Conservation (phyloP, 2,329 filamentous ascomycete species). For the Colletotrichum aenigma region DNA sequence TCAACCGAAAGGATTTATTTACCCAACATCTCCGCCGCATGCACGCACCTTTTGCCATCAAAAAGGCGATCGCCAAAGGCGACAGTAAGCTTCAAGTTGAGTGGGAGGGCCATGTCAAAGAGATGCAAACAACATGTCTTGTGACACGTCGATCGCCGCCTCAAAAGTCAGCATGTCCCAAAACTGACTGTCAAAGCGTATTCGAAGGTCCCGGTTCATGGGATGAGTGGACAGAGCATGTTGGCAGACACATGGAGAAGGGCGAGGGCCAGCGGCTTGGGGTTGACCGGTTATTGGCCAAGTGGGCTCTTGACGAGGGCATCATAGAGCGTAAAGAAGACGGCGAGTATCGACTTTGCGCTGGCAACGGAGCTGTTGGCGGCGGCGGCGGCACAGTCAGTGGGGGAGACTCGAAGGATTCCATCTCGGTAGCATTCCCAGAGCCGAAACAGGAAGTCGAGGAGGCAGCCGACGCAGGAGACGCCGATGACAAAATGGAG, state of each 20-base stretch:
- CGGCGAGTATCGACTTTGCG: slow-evolving; percentile 61
- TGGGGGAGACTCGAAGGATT: slow-evolving; percentile 21
- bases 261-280: slow-evolving; percentile 62
- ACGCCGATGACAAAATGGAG: neutral
- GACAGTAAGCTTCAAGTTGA: slow-evolving; percentile 65
- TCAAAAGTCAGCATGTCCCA: slow-evolving; percentile 71
- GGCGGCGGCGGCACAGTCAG: neutral
- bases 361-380: slow-evolving; percentile 39
- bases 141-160: slow-evolving; percentile 73
- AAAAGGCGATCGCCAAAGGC: slow-evolving; percentile 59
- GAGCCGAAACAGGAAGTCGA: slow-evolving; percentile 14
- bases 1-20: slow-evolving; percentile 96
- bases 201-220: slow-evolving; percentile 79
- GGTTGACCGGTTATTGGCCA: slow-evolving; percentile 61
- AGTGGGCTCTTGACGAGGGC: slow-evolving; percentile 67
- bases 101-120: slow-evolving; percentile 69
- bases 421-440: slow-evolving; percentile 19
- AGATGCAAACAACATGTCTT: slow-evolving; percentile 77
- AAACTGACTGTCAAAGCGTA: slow-evolving; percentile 69
- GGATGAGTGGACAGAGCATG: slow-evolving; percentile 93
- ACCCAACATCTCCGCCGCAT: slow-evolving; percentile 93
- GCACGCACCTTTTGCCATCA: slow-evolving; percentile 77
- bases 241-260: slow-evolving; percentile 87
- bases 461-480: neutral
- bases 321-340: slow-evolving; percentile 65